Conservation (phyloP, 257 asterid species). For the Craterostigma plantagineum region DNA sequence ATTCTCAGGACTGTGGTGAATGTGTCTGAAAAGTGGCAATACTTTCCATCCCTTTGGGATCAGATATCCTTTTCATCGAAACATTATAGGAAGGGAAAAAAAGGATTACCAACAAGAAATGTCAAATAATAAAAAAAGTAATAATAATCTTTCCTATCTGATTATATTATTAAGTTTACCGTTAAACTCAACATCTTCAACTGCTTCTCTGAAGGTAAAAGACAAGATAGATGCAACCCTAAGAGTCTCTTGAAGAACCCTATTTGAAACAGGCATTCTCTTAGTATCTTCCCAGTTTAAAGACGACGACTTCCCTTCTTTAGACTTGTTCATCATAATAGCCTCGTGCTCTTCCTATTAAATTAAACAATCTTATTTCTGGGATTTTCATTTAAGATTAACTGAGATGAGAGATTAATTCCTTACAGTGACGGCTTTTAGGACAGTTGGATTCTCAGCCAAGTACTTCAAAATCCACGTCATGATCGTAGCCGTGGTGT, state of each 20-base stretch:
- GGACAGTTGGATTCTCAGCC: slow-evolving; percentile 48
- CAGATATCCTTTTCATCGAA: slow-evolving; percentile 31
- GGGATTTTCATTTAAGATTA: background rate
- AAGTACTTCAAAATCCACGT: slow-evolving; percentile 63
- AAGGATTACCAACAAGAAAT: background rate
- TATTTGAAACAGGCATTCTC: slow-evolving; percentile 43
- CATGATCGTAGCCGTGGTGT: slow-evolving; percentile 52
- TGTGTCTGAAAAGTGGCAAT: slow-evolving; percentile 74
- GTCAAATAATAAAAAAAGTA: background rate
- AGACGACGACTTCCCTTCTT: slow-evolving; percentile 26
- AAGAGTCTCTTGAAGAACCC: slow-evolving; percentile 60
- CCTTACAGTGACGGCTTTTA: slow-evolving; percentile 56
- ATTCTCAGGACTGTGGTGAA: slow-evolving; percentile 80
- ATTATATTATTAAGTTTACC: slow-evolving; percentile 27
- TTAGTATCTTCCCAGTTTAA: slow-evolving; percentile 43
- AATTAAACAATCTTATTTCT: background rate
- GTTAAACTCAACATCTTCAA: slow-evolving; percentile 56
- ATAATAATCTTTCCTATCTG: background rate
- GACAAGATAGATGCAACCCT: slow-evolving; percentile 56
- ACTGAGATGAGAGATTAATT: too few relatives aligned
- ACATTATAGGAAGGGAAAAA: background rate
- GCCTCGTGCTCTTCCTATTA: slow-evolving; percentile 60
- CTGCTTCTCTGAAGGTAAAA: slow-evolving; percentile 71
- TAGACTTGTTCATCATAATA: slow-evolving; percentile 23
- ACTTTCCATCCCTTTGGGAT: slow-evolving; percentile 99